Conservation (phyloP, 345 rosid genomes). For the Lumnitzera racemosa region DNA sequence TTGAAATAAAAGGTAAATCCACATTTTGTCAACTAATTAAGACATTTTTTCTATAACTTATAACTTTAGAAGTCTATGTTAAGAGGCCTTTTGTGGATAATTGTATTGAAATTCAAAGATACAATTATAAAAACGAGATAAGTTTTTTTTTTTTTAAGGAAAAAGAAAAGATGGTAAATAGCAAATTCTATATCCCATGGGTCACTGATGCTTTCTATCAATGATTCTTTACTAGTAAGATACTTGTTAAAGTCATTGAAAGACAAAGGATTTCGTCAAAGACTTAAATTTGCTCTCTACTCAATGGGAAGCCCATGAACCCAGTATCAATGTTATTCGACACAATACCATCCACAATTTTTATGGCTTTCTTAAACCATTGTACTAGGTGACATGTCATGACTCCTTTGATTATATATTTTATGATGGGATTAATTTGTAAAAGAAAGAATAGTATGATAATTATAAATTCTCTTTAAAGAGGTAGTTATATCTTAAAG, state of each 20-base stretch:
- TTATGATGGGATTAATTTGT: not conserved
- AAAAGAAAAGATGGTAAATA: slow-evolving; percentile 9
- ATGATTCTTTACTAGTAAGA: slow-evolving; percentile 55
- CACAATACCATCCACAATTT: slow-evolving; percentile 75
- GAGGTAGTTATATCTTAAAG: no score
- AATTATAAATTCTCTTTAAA: no score
- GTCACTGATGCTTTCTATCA: slow-evolving; percentile 68
- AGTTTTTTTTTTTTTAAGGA: no score
- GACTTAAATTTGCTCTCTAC: slow-evolving; percentile 58
- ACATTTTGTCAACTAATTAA: no score
- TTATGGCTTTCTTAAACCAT: slow-evolving; percentile 56
- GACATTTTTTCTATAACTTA: no score
- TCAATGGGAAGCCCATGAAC: slow-evolving; percentile 76
- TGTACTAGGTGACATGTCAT: slow-evolving; percentile 49
- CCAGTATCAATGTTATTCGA: slow-evolving; percentile 51
- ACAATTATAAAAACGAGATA: no score
- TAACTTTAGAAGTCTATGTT: no score
- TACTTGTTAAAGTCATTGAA: slow-evolving; percentile 65
- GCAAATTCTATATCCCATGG: slow-evolving; percentile 80
- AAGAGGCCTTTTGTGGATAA: no score
- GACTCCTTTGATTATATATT: not conserved
- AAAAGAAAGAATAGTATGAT: no score
- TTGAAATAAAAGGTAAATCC: no score
- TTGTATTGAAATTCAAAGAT: no score
- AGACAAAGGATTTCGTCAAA: slow-evolving; percentile 19